phyloP scores from a whole-genome alignment of 768 basidiomycete species.

The Auriscalpium microsporum region DNA sequence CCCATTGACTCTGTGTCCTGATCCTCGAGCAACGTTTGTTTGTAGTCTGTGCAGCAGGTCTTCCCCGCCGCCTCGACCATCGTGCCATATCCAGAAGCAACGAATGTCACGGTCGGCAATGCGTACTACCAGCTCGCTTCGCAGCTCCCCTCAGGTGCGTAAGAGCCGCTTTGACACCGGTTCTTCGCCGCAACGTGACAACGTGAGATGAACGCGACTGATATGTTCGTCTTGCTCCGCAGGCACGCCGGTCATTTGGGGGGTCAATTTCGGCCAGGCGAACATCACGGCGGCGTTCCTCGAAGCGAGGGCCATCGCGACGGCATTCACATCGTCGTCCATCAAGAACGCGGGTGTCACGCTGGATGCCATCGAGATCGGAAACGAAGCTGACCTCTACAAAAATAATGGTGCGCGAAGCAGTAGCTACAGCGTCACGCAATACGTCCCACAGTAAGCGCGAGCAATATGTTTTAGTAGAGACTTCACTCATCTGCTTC shows the following conservation, averaged over 20 bases:
- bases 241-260: conserved; percentile 62
- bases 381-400: conserved; percentile 57
- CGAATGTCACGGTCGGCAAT: conserved; percentile 48
- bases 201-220: not conserved
- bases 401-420: conserved; percentile 34
- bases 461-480: not conserved
- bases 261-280: conserved; percentile 49
- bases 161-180: not conserved
- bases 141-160: conserved; percentile 41
- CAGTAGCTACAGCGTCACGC: conserved; percentile 29
- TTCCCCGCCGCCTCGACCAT: conserved; percentile 42
- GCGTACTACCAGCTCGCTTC: conserved; percentile 45
- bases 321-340: conserved; percentile 36
- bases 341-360: conserved; percentile 34
- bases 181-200: not conserved
- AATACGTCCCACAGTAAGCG: conserved; percentile 44
- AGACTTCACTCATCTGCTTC: not conserved
- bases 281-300: conserved; percentile 32
- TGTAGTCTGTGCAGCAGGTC: conserved; percentile 35
- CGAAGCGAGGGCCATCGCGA: conserved; percentile 38
- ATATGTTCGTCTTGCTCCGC: not conserved
- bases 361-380: conserved; percentile 52
- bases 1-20: not conserved
- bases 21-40: not conserved
- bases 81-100: conserved; percentile 62